Evolutionary conservation across 805 yeast species (phyloP), one percentile per base, ranked within the genome.

Genomic region (Ogataea siamensis): DNA sequence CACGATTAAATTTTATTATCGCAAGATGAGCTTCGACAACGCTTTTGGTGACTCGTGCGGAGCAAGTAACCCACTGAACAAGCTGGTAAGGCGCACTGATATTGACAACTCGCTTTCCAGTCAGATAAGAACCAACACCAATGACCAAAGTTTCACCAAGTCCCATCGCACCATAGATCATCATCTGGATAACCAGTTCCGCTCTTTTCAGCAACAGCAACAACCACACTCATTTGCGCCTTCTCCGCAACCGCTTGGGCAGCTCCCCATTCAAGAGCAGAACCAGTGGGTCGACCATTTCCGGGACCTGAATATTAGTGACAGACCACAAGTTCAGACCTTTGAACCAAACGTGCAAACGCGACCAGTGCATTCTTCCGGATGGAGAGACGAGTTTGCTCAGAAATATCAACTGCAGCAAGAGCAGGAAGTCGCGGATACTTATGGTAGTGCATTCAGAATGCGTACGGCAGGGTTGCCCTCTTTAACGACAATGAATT

Each of bases 1-100:
- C 26, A 17, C 19, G n/a, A 25, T 5, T 8, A 28, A 12, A 25
- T n/a, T n/a, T 13, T 11, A 18, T 15, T 22, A 10, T 10, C 25
- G 25, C 32, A 19, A 17, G 30, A 38, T 38, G 41, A 39, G 39
- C 34, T 36, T 29, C 16, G 50, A 45, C 18, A 60, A 70, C 13
- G 19, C 35, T 6, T 31, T 31, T 15, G 35, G 35, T 12, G 62
- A 61, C 4, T 47, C 57, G 27, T 73, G 78, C 57, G 71, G 74
- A 16, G 72, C 71, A 3, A 55, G 67, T 4, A 71, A 64, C 43
- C 74, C 76, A 10, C 50, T 72, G 23, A 58, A 58, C 45, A 69
- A 66, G 53, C 54, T 72, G 25, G 47, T 66, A 13, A 62, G 64
- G 37, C 72, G 68, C 38, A 45, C 73, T 0, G 67, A 65, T 38